phyloP scores from a whole-genome alignment of 352 stramenopile genomes.

The Peronospora tabacina region DNA sequence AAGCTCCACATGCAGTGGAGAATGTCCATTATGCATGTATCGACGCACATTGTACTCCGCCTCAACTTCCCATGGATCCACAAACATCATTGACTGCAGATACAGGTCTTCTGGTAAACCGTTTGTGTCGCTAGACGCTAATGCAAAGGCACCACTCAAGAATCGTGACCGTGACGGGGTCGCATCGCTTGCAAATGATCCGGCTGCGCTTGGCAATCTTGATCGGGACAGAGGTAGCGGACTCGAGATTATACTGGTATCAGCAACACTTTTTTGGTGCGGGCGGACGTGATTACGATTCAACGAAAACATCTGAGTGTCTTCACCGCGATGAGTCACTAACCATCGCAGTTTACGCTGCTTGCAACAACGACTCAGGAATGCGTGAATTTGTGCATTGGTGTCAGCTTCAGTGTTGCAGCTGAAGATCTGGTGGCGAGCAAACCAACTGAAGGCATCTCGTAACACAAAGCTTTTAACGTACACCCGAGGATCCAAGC shows the following conservation, averaged over 20 bases:
- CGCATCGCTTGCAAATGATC: conserved; percentile 9
- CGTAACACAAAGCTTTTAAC: conserved; percentile 65
- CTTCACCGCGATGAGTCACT: conserved; percentile 46
- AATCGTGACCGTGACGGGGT: conserved; percentile 3
- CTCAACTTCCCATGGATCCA: conserved; percentile 77
- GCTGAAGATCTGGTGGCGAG: conserved; percentile 38
- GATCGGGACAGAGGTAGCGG: conserved; percentile 4
- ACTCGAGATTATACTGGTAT: conserved; percentile 2
- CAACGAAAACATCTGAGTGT: conserved; percentile 44
- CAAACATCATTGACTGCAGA: conserved; percentile 73
- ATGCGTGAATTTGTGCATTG: conserved; percentile 33
- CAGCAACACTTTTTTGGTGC: conserved; percentile 7
- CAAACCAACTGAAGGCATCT: conserved; percentile 65
- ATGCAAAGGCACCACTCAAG: conserved; percentile 9
- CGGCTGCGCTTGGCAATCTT: conserved; percentile 10
- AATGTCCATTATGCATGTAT: conserved; percentile 51
- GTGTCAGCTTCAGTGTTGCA: conserved; percentile 15
- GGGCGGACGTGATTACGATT: conserved; percentile 11
- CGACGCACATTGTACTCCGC: conserved; percentile 46
- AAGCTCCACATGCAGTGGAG: conserved; percentile 55
- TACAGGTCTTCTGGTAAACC: conserved; percentile 19
- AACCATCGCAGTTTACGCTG: conserved; percentile 59
- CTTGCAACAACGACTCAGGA: conserved; percentile 71
- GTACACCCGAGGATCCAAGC: conserved; percentile 63
- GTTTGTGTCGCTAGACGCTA: conserved; percentile 11